Evolutionary conservation across 331 rosid genomes (phyloP), one percentile per base, ranked within the genome.

Genomic region (Rhamnella rubrinervis): DNA sequence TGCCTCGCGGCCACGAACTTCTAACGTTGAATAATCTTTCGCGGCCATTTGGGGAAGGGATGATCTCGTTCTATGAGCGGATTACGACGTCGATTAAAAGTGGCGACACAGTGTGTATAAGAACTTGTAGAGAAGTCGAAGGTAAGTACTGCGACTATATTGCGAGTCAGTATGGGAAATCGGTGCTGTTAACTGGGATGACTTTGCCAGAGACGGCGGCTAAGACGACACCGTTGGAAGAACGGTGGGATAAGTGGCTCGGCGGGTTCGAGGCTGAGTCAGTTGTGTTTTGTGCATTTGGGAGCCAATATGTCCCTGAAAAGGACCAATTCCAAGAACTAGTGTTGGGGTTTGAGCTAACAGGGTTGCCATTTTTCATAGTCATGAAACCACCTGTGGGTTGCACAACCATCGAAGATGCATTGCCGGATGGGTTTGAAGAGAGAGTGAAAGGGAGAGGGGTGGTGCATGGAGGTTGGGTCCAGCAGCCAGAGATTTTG

Each of bases 61-160:
- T 7, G 13, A 40, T 40, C 47, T 40, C 13, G 13, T 40, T 40
- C 8, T 40, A 40, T 11, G 47, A 8, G 47, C 47, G 47, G 47
- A 1, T 1, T 1, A 40, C 47, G 13, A 11, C 13, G 13, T 0
- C 47, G 3, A 40, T 7, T 8, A 7, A 7, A 40, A 40, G 1
- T 8, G 2, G 90, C 84, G 74, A 84, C 40, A 6, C 92, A 86
- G 2, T 89, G 92, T 71, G 92, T 85, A 11, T 86, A 80, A n/a
- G 90, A 92, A 8, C 81, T 88, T 0, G 77, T 89, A 88, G 82
- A 85, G 96, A 92, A 86, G 62, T 81, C 85, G 14, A 41, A 86
- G 59, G 63, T 86, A 84, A 84, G 83, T 59, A 23, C 23, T 23
- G 23, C 23, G 23, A 23, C 23, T 23, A 23, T 1, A 1, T 23